Percentiles rank a stretch among this genome's conserved stretches.
Conservation (phyloP, 2,329 filamentous ascomycete genomes). For the Pseudonectria buxi region DNA sequence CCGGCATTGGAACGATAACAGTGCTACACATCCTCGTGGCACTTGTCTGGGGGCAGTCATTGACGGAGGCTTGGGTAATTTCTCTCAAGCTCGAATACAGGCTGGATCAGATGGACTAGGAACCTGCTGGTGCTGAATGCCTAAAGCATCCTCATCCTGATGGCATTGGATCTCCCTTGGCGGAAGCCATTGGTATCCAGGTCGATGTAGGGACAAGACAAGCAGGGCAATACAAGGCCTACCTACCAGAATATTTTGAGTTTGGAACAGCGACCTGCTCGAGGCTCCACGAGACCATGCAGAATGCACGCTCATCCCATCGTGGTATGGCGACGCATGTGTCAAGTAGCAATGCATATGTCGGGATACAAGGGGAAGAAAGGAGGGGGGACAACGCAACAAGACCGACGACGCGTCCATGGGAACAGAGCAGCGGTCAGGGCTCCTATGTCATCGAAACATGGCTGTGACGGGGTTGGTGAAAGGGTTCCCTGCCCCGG, state of each 20-base stretch:
- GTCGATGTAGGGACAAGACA: too few species aligned
- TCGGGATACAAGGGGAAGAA: too few species aligned
- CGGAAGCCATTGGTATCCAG: too few species aligned
- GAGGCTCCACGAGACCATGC: slow-evolving; percentile 6
- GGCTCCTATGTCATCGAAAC: slow-evolving; percentile 9
- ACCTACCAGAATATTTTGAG: not conserved
- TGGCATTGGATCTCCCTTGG: too few species aligned
- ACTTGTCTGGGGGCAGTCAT: too few species aligned
- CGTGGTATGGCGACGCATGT: slow-evolving; percentile 5
- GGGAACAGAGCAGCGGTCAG: slow-evolving; percentile 14
- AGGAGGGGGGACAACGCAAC: slow-evolving; percentile 1
- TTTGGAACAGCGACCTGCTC: slow-evolving; percentile 4
- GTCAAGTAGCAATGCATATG: not conserved
- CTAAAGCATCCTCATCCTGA: too few species aligned
- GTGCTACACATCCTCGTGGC: too few species aligned
- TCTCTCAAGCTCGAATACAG: too few species aligned
- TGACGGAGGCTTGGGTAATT: too few species aligned
- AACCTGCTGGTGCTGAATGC: too few species aligned
- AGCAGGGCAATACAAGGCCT: not conserved
- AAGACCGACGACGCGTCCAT: slow-evolving; percentile 6
- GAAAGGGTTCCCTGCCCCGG: slow-evolving; percentile 8
- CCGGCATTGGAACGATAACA: too few species aligned
- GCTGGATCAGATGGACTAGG: too few species aligned
- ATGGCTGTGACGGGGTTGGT: slow-evolving; percentile 14
- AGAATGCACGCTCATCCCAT: slow-evolving; percentile 6